Conservation (phyloP, 805 yeast genomes). For the Suhomyces kilbournensis region DNA sequence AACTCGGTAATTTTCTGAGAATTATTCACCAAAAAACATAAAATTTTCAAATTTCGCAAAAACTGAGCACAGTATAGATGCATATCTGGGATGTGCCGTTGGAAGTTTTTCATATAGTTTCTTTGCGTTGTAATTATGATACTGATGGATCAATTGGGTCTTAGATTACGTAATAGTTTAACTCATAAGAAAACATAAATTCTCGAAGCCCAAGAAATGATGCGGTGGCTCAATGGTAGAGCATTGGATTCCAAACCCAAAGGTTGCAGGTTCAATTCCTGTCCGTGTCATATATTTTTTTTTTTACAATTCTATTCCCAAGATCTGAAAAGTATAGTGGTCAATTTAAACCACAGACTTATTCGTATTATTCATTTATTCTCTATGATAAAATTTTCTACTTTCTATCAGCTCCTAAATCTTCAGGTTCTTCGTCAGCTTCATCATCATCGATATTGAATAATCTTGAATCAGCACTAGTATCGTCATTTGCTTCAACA, state of each 20-base stretch:
- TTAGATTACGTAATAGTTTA: too few species aligned
- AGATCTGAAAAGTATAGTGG: not conserved
- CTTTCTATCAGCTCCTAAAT: not conserved
- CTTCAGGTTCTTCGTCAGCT: conserved; percentile 14
- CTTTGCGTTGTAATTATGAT: too few species aligned
- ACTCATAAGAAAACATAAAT: conserved; percentile 26
- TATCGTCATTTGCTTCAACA: not conserved
- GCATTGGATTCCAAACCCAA: conserved; percentile 19
- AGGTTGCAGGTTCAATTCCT: conserved; percentile 23
- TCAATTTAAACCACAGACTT: not conserved
- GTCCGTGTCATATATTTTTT: conserved; percentile 16
- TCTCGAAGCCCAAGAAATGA: conserved; percentile 20
- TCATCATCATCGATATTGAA: conserved; percentile 30
- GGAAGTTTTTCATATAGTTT: too few species aligned
- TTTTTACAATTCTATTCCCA: not conserved
- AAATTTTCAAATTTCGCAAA: not conserved
- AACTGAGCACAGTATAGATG: conserved; percentile 23
- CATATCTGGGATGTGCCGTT: too few species aligned
- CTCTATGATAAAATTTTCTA: not conserved
- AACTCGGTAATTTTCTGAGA: too few species aligned
- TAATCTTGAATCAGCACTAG: conserved; percentile 21
- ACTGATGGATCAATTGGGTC: too few species aligned
- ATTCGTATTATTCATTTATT: not conserved
- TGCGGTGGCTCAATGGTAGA: conserved; percentile 25
- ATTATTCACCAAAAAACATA: too few species aligned